Base-by-base conservation (phyloP, 225 moss, liverwort and hornwort species). In the Asterella californica region DNA sequence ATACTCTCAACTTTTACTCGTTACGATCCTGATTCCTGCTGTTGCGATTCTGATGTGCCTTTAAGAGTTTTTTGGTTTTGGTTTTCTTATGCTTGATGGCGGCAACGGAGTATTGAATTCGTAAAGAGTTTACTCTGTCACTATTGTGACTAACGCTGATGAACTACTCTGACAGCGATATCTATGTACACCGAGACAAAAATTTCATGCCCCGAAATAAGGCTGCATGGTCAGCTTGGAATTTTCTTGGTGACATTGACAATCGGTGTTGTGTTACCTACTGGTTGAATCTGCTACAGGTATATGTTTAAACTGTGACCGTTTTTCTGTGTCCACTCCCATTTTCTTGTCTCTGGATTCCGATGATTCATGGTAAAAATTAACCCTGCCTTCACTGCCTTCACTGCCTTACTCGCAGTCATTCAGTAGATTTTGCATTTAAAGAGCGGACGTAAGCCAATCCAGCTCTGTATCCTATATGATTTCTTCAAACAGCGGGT, bases 211-310 rank as follows among this genome's bases (percentile, higher is more conserved):
- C 96, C 71, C 83, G 77, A 70, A 96, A 79, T 78, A 75, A 21
- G 63, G 90, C 92, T 55, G 96, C 96, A 7, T 94, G 96, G 96
- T 83, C 87, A 78, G 92, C 96, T 27, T 96, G 96, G 96, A 96
- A 96, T 72, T 96, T 96, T 69, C 86, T 96, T 68, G 96, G 96
- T 57, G 91, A 92, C 62, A 36, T 53, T 32, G 78, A 84, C 27
- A 91, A 91, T 14, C 84, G 83, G 83, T 89, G 92, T 53, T 96
- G 89, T 79, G 83, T 91, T 9, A 91, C 94, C 15, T 96, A 94
- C 71, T 96, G 96, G 96, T 81, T 96, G 24, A 96, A 96, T 81
- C 77, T 88, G 57, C 75, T 91, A 48, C 95, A 95, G 91, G 92
- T 94, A n/a, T 34, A n/a, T 29, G 9, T 36, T 17, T 21, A 9